Conservation (phyloP, 2,329 filamentous ascomycete species). For the Verticillium longisporum region DNA sequence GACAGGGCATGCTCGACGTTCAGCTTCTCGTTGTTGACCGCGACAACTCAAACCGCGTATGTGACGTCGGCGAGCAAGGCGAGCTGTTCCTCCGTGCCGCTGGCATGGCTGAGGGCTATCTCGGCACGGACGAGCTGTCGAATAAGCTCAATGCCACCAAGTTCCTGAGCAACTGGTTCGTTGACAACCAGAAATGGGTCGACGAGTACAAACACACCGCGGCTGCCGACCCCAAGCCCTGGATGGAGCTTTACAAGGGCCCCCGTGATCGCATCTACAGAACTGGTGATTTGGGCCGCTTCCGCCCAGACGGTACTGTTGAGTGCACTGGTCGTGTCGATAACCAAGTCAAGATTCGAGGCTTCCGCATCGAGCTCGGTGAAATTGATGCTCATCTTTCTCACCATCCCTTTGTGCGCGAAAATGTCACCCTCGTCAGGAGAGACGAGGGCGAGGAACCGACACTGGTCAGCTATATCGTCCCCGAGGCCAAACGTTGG, state of each 20-base stretch:
- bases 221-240: conserved; percentile 47
- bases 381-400: conserved; percentile 86
- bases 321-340: conserved; percentile 77
- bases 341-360: conserved; percentile 90
- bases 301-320: conserved; percentile 63
- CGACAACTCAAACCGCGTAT: conserved; percentile 58
- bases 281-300: conserved; percentile 79
- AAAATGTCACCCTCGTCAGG: conserved; percentile 79
- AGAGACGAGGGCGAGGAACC: conserved; percentile 81
- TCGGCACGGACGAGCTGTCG: conserved; percentile 53
- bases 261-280: conserved; percentile 81
- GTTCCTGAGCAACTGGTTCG: conserved; percentile 82
- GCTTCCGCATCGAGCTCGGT: conserved; percentile 89
- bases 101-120: conserved; percentile 77
- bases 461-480: conserved; percentile 82
- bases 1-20: conserved; percentile 80
- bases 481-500: conserved; percentile 52
- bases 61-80: conserved; percentile 72
- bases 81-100: conserved; percentile 79
- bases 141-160: conserved; percentile 59
- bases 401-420: conserved; percentile 66
- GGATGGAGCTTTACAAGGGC: conserved; percentile 72
- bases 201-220: conserved; percentile 49
- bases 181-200: conserved; percentile 64
- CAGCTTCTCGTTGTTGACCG: conserved; percentile 80